Base-by-base conservation (phyloP, 805 yeast species). In the Candida boleticola region DNA sequence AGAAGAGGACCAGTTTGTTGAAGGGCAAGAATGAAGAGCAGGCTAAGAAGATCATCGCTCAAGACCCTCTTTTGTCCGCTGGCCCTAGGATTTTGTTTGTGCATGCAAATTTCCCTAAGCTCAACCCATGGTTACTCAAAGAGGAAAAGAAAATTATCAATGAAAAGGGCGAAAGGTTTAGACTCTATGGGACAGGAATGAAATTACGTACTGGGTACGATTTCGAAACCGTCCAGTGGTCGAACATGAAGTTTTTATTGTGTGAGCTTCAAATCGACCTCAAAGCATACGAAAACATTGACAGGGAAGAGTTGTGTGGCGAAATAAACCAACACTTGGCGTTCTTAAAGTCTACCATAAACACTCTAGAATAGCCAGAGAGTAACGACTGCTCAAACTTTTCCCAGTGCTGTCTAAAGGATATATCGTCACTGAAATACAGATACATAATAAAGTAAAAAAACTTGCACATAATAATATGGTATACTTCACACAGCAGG, bases 101-200 rank as follows among this genome's bases (percentile, higher is more conserved):
- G 39, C 89, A 83, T 55, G 79, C 85, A 27, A 82, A 83, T 54
- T 76, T 71, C 62, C 87, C 87, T 5, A 83, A 83, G 55, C 60
- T 82, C 44, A 79, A 83, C 52, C 87, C 88, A 2, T 75, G 82
- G 69, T 61, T 62, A 13, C 64, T 82, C 45, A 71, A 66, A 42
- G 45, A 54, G n/a, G 65, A 64, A 3, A 69, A 68, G 2, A 67
- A 71, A 40, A 65, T 74, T 2, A 59, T 68, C 38, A 57, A 62
- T 39, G 68, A 63, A 20, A 66, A 66, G 6, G 78, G 76, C 2
- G 62, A 73, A 11, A 61, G 86, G 46, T 59, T 72, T n/a, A 61
- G 88, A 45, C 55, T 81, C 10, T 82, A 79, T 48, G 87, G 86
- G 4, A 69, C 76, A 3, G 81, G 77, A 3, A 71, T 79, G 71